Evolutionary conservation across 2,329 filamentous ascomycete genomes (phyloP).

Genomic region (Epichloe sylvatica): DNA sequence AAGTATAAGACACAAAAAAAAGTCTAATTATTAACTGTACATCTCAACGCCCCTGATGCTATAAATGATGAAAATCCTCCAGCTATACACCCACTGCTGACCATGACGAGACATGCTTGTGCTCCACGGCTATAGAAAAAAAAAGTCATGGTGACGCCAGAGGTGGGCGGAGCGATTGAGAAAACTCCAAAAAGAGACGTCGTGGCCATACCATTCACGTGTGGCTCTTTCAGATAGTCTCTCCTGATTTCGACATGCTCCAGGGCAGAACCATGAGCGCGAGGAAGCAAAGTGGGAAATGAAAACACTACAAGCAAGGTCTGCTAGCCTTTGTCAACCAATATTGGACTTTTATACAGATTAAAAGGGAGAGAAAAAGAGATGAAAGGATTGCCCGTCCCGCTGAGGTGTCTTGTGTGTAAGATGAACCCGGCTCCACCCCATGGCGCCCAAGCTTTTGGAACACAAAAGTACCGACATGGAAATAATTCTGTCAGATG

Average conservation of each 20-base stretch:
- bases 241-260: not conserved
- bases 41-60: constrained; percentile 9
- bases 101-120: not conserved
- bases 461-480: not conserved
- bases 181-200: too few relatives aligned
- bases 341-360: constrained; percentile 7
- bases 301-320: constrained; percentile 1
- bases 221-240: not conserved
- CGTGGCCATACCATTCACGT: not conserved
- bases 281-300: constrained; percentile 1
- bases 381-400: constrained; percentile 1
- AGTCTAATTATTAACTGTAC: not conserved
- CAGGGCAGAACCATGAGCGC: not conserved
- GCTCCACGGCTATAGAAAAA: too few relatives aligned
- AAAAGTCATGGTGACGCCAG: not conserved
- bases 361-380: constrained; percentile 3
- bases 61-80: constrained; percentile 5
- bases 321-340: constrained; percentile 4
- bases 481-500: not conserved
- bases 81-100: not conserved
- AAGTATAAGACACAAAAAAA: too few relatives aligned
- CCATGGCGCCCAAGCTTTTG: not conserved
- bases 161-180: not conserved
- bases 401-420: constrained; percentile 3
- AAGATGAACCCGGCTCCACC: not conserved